Base-by-base conservation (phyloP, 2,329 filamentous ascomycete genomes). In the Fusarium pilosicola region DNA sequence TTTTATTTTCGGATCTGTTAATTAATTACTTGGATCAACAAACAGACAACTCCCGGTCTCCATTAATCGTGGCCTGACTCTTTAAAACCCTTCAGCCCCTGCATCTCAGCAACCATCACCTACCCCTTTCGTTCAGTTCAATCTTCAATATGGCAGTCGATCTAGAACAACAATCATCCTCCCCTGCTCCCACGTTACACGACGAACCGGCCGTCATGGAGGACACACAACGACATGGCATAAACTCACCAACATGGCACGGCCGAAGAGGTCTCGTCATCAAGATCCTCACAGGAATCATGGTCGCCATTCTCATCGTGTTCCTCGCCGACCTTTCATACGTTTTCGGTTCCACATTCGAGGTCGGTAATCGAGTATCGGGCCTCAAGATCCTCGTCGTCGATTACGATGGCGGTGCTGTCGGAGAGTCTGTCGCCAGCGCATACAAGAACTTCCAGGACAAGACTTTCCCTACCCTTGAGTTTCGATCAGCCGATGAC, bases 401-500 rank as follows among this genome's bases (percentile, higher is more conserved):
- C 56, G 81, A 82, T 58, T 80, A 75, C 38, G 81, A 82, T 62
- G 77, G 74, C n/a, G 80, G 78, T 5, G 68, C 70, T 13, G 73
- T 85, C 45, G 82, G 83, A 32, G 32, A 75, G 10, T 75, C 82
- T 4, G 64, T 85, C 7, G 71, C 76, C 14, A 62, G 68, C 14
- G 81, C 83, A n/a, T 83, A 83, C 62, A 46, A 74, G n/a, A 64
- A 62, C 10, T 49, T 84, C 3, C 68, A 81, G 55, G 78, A 70
- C n/a, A 62, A 77, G 15, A 57, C 36, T 7, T 83, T 82, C 64
- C 81, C 81, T 2, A 80, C 80, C 2, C 51, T 85, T 28, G 74
- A 79, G 32, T 79, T 81, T 52, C 70, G 60, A 24, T 58, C 74
- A 1, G 39, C 65, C 11, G 62, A 67, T 2, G 55, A 81, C n/a